Evolutionary conservation across 176 grass and related monocot species (phyloP).

Genomic region (Triticum turgidum): DNA sequence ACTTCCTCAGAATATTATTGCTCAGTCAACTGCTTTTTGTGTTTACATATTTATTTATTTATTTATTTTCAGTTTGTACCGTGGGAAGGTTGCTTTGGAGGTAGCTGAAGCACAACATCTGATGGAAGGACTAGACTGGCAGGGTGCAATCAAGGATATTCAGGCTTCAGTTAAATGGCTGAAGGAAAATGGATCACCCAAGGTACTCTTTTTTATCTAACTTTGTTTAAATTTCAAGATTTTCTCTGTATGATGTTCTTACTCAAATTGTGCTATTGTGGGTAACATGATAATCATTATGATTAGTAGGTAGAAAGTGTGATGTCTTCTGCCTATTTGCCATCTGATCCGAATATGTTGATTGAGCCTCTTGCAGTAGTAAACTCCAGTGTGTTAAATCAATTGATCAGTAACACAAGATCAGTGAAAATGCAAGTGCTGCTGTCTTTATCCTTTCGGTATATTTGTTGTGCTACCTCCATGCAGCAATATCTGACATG

Average conservation of each 20-base stretch:
- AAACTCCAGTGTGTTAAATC: background rate
- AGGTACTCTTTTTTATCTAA: slow-evolving; percentile 35
- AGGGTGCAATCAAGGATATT: slow-evolving; percentile 84
- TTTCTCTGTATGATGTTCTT: slow-evolving; percentile 3
- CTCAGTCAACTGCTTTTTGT: background rate
- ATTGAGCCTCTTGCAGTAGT: background rate
- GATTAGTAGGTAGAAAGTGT: background rate
- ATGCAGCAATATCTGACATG: background rate
- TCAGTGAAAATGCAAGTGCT: background rate
- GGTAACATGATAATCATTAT: background rate
- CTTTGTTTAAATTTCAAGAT: background rate
- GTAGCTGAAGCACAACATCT: slow-evolving; percentile 87
- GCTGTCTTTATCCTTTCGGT: background rate
- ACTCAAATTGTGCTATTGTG: background rate
- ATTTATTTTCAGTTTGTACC: slow-evolving; percentile 66
- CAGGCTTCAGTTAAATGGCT: slow-evolving; percentile 94
- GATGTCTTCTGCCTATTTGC: background rate
- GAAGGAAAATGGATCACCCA: slow-evolving; percentile 82
- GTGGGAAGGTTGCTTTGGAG: slow-evolving; percentile 87
- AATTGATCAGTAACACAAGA: background rate
- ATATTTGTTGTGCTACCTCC: background rate
- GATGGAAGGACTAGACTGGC: slow-evolving; percentile 88
- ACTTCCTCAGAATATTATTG: background rate
- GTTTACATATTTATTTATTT: background rate
- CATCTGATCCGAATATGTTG: background rate